Conservation (phyloP, 2,329 filamentous ascomycete species). For the Colletotrichum salicis region DNA sequence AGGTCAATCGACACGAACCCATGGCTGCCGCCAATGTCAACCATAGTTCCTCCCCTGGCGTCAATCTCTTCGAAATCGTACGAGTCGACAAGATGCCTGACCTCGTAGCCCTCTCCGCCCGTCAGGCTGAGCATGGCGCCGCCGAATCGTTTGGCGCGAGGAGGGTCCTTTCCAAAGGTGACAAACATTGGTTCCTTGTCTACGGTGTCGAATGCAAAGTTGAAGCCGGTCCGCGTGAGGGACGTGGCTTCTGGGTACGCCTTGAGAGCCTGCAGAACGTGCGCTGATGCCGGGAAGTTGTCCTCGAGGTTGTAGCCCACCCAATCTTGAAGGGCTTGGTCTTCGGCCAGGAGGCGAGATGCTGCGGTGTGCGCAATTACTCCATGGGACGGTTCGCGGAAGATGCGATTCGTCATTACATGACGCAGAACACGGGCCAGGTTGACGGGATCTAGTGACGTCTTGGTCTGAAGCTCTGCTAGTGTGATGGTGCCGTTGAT, state of each 20-base stretch:
- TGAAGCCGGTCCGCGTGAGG: constrained; percentile 61
- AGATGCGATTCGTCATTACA: constrained; percentile 67
- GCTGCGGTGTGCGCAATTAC: constrained; percentile 65
- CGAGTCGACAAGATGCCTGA: constrained; percentile 62
- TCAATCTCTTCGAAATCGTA: constrained; percentile 64
- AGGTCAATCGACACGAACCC: constrained; percentile 68
- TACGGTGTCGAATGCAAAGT: constrained; percentile 60
- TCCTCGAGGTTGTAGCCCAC: constrained; percentile 66
- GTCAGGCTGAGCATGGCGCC: constrained; percentile 66
- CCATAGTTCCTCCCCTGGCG: constrained; percentile 57
- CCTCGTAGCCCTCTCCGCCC: constrained; percentile 66
- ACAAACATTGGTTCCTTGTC: constrained; percentile 65
- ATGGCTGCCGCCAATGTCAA: constrained; percentile 69
- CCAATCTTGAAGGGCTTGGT: constrained; percentile 62
- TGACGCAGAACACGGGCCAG: constrained; percentile 63
- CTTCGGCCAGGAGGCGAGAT: constrained; percentile 61
- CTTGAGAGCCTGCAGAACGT: constrained; percentile 57
- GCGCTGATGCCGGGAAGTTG: constrained; percentile 59
- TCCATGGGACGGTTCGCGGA: constrained; percentile 61
- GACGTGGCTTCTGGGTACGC: constrained; percentile 59
- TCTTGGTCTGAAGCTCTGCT: constrained; percentile 56
- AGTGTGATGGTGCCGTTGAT: constrained; percentile 57
- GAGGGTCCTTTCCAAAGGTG: constrained; percentile 60
- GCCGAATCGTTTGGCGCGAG: constrained; percentile 62
- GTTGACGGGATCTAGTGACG: constrained; percentile 59